These are phyloP conservation scores for Anacardium occidentale DNA, from an alignment of 345 rosid genomes.

Conservation along the genomic window DNA sequence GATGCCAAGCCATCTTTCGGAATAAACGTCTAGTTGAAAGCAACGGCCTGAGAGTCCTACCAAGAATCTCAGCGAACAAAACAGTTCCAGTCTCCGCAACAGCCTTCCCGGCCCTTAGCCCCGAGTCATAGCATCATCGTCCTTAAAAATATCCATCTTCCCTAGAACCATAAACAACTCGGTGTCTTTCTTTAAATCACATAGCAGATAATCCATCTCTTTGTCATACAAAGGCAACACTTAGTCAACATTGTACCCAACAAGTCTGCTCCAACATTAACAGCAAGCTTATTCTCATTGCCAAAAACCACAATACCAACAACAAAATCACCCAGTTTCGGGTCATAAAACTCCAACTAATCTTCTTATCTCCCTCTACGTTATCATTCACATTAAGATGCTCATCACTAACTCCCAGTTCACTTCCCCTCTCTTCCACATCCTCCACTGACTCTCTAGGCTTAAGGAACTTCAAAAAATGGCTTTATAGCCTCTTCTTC, in stretches of 20 bases:
- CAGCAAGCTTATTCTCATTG: conserved; percentile 88
- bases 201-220: conserved; percentile 64
- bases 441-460: conserved; percentile 38
- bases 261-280: conserved; percentile 82
- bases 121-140: conserved; percentile 48
- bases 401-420: conserved; percentile 28
- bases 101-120: conserved; percentile 49
- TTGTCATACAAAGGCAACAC: conserved; percentile 74
- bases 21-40: conserved; percentile 74
- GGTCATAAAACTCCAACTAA: conserved; percentile 70
- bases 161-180: conserved; percentile 59
- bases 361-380: conserved; percentile 37
- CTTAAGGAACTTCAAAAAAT: conserved; percentile 76
- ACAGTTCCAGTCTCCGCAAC: conserved; percentile 84
- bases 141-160: conserved; percentile 80
- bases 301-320: conserved; percentile 98
- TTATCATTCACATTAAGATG: conserved; percentile 14
- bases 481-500: conserved; percentile 74
- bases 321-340: conserved; percentile 77
- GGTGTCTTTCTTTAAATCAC: conserved; percentile 60
- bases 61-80: conserved; percentile 84
- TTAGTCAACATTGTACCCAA: conserved; percentile 92
- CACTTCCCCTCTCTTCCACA: conserved; percentile 23
- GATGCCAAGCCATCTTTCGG: conserved; percentile 84
- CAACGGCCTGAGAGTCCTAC: conserved; percentile 84